These are phyloP conservation scores for Collybiopsis confluens DNA, from an alignment of 768 basidiomycete species.

Conservation along the genomic window DNA sequence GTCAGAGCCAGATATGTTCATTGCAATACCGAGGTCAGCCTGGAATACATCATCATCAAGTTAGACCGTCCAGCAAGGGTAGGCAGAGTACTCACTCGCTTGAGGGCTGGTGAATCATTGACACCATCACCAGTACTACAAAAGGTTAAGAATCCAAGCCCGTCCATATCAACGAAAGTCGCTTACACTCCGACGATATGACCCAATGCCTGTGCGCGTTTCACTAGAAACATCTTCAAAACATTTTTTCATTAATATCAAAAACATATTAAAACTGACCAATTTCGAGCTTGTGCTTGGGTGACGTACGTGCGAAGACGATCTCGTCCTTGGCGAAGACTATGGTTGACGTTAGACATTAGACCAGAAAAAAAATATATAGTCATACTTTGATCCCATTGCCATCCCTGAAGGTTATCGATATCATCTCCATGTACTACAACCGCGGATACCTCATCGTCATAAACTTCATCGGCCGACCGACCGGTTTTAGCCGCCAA, in stretches of 20 bases:
- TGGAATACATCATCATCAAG: constrained; percentile 12
- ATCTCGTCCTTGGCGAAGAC: constrained; percentile 68
- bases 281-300: constrained; percentile 71
- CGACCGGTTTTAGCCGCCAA: constrained; percentile 53
- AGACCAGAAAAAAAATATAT: background rate
- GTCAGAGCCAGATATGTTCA: constrained; percentile 73
- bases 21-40: constrained; percentile 70
- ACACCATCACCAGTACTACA: constrained; percentile 66
- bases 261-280: constrained; percentile 31
- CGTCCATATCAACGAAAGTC: background rate
- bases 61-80: background rate
- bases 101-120: constrained; percentile 68
- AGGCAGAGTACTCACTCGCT: constrained; percentile 34
- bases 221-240: constrained; percentile 44
- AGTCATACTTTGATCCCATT: constrained; percentile 66
- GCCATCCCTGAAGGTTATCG: constrained; percentile 62
- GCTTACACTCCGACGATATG: constrained; percentile 71
- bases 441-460: constrained; percentile 63
- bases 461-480: constrained; percentile 54
- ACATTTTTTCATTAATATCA: background rate
- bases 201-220: constrained; percentile 66
- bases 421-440: constrained; percentile 69
- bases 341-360: constrained; percentile 21
- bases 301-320: constrained; percentile 69
- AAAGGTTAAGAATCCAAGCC: constrained; percentile 6